Evolutionary conservation across 345 rosid genomes (phyloP).

Genomic region (Salix udensis): DNA sequence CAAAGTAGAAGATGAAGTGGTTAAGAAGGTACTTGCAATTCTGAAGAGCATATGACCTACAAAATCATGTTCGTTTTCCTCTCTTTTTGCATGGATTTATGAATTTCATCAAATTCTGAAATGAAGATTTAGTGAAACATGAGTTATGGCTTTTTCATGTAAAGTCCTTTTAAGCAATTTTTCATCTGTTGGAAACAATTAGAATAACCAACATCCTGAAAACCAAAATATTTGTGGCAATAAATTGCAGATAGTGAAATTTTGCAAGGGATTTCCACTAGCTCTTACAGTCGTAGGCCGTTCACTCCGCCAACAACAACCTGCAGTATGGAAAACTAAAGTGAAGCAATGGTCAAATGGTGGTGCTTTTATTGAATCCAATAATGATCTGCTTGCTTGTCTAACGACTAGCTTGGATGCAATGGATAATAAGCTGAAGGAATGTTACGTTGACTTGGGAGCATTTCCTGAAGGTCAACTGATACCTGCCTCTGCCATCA

Average conservation of each 20-base stretch:
- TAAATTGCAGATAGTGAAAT: slow-evolving; percentile 37
- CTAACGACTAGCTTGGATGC: slow-evolving; percentile 39
- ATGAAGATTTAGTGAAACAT: no score
- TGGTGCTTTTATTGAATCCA: slow-evolving; percentile 17
- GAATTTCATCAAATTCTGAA: no score
- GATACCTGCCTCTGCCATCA: slow-evolving; percentile 43
- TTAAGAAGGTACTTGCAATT: neutral
- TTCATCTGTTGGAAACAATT: slow-evolving; percentile 10
- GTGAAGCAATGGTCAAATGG: slow-evolving; percentile 30
- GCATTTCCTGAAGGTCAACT: slow-evolving; percentile 55
- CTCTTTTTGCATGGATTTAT: no score
- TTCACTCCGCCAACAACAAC: slow-evolving; percentile 38
- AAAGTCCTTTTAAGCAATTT: slow-evolving; percentile 31
- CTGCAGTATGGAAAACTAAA: slow-evolving; percentile 30
- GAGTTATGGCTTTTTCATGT: no score
- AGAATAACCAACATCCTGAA: slow-evolving; percentile 5
- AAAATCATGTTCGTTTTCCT: neutral
- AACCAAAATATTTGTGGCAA: slow-evolving; percentile 27
- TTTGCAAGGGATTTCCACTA: slow-evolving; percentile 61
- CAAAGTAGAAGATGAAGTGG: slow-evolving; percentile 5
- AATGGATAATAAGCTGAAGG: slow-evolving; percentile 23
- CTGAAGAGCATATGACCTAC: no score
- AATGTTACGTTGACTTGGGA: slow-evolving; percentile 59
- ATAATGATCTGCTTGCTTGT: slow-evolving; percentile 23
- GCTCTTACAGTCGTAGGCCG: slow-evolving; percentile 48